These are phyloP conservation scores for Rossbeevera mucosa DNA, from an alignment of 768 basidiomycete genomes.

Conservation along the genomic window DNA sequence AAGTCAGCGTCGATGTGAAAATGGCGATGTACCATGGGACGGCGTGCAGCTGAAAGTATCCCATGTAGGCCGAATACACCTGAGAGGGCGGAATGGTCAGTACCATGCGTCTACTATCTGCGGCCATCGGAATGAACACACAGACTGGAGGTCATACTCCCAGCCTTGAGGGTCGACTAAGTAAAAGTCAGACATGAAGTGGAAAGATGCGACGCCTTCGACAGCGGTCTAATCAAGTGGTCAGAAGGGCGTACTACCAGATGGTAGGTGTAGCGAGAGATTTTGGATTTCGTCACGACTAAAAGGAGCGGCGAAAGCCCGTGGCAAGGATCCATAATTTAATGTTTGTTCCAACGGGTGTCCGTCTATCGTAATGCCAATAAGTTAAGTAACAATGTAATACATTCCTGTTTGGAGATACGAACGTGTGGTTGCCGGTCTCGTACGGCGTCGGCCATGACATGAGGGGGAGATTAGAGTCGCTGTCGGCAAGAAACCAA, in stretches of 20 bases:
- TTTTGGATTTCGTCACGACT: not conserved
- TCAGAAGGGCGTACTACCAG: not conserved
- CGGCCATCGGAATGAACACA: conserved; percentile 32
- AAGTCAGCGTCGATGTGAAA: not conserved
- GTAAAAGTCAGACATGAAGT: conserved; percentile 60
- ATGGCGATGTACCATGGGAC: conserved; percentile 52
- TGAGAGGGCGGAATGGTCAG: conserved; percentile 16
- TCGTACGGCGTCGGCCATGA: conserved; percentile 13
- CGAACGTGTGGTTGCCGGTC: conserved; percentile 4
- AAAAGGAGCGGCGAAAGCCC: not conserved
- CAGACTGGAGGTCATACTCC: conserved; percentile 78
- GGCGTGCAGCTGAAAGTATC: conserved; percentile 67
- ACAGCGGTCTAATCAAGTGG: not conserved
- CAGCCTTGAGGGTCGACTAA: conserved; percentile 73
- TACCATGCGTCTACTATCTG: not conserved
- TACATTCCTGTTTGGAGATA: conserved; percentile 16
- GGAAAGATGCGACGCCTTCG: not conserved
- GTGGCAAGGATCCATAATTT: conserved; percentile 16
- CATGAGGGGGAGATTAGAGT: conserved; percentile 4
- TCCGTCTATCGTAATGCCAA: conserved; percentile 10
- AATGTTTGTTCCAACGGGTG: conserved; percentile 4
- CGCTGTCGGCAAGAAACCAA: not conserved
- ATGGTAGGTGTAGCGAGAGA: not conserved
- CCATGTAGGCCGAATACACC: conserved; percentile 75
- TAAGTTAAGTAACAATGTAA: conserved; percentile 14